Evolutionary conservation across 805 yeast genomes (phyloP).

Genomic region (Saccharomycopsis capsularis): DNA sequence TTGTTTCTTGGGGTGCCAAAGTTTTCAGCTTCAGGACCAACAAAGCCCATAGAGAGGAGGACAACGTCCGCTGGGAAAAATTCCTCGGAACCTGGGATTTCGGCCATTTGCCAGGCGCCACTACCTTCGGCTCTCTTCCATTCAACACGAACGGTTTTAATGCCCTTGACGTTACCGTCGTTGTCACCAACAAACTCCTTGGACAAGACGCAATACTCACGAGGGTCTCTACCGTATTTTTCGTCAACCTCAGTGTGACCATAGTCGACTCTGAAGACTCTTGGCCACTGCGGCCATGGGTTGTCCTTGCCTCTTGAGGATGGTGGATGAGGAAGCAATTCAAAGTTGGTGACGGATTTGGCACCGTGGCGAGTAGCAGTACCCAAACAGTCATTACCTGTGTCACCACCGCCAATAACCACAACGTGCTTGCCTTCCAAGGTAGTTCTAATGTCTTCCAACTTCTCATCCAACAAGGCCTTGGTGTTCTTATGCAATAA

Average conservation of each 20-base stretch:
- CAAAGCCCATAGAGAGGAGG: constrained; percentile 91
- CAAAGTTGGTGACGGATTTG: constrained; percentile 87
- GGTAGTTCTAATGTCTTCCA: constrained; percentile 66
- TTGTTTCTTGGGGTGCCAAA: constrained; percentile 61
- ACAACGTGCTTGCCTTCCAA: constrained; percentile 84
- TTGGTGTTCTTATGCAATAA: constrained; percentile 82
- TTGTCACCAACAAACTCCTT: constrained; percentile 95
- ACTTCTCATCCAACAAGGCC: constrained; percentile 74
- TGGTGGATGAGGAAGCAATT: constrained; percentile 89
- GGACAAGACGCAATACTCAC: constrained; percentile 91
- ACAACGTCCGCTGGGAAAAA: constrained; percentile 92
- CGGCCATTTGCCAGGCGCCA: constrained; percentile 99
- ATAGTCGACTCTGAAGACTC: constrained; percentile 94
- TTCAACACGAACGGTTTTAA: constrained; percentile 94
- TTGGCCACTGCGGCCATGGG: constrained; percentile 99
- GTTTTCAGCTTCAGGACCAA: constrained; percentile 88
- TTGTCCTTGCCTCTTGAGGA: constrained; percentile 81
- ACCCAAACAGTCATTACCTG: constrained; percentile 98
- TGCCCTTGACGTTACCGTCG: constrained; percentile 90
- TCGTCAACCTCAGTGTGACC: constrained; percentile 94
- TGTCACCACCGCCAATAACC: constrained; percentile 99
- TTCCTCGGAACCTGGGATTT: constrained; percentile 91
- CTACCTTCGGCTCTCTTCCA: constrained; percentile 86
- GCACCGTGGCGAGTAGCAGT: constrained; percentile 97
- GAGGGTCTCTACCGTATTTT: constrained; percentile 95